phyloP scores from a whole-genome alignment of 257 asterid species.

The Parsonsia alboflavescens region DNA sequence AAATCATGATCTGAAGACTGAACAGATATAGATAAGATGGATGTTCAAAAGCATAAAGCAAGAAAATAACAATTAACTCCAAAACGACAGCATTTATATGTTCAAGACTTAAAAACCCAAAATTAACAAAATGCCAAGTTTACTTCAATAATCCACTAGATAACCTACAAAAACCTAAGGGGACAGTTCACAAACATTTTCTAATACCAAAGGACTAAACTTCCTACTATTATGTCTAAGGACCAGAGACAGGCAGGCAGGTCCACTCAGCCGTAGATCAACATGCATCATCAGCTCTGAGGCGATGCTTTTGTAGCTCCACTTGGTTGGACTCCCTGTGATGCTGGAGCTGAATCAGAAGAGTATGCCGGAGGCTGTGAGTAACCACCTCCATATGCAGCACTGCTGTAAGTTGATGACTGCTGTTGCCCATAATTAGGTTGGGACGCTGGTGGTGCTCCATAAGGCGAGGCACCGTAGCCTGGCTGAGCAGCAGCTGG shows the following conservation, averaged over 20 bases:
- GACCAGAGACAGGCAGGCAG: background rate
- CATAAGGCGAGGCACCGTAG: constrained; percentile 37
- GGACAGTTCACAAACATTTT: background rate
- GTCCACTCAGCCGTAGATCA: background rate
- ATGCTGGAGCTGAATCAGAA: constrained; percentile 42
- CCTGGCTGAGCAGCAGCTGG: constrained; percentile 42
- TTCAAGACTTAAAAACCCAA: background rate
- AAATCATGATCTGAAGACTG: background rate
- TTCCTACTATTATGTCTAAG: background rate
- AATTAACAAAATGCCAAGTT: background rate
- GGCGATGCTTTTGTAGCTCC: constrained; percentile 60
- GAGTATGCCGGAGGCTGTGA: constrained; percentile 56
- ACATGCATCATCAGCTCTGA: constrained; percentile 30
- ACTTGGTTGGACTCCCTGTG: constrained; percentile 39
- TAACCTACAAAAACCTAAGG: constrained; percentile 3
- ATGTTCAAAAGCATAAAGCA: too few relatives aligned
- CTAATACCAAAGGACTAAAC: background rate
- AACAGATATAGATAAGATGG: background rate
- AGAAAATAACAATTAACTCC: background rate
- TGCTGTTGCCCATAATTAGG: constrained; percentile 46
- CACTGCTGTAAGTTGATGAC: constrained; percentile 25
- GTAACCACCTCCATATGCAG: constrained; percentile 46
- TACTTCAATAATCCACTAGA: background rate
- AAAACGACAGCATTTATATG: background rate
- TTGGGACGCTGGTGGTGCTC: constrained; percentile 29